Base-by-base conservation (phyloP, 495 filamentous ascomycete species). In the Cercophora newfieldiana region DNA sequence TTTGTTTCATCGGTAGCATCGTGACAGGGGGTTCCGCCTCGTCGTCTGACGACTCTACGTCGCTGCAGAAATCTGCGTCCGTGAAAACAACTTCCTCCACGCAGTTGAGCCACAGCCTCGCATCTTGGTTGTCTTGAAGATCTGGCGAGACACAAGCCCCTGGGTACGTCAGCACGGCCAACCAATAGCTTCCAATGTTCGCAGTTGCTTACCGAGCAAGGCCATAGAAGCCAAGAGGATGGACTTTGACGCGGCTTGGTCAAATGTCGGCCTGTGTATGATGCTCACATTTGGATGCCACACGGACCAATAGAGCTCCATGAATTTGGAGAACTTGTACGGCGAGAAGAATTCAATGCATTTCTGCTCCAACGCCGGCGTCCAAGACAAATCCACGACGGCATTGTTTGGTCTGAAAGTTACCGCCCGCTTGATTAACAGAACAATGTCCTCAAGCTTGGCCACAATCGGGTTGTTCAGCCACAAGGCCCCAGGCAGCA, bases 71-170 rank as follows among this genome's bases (percentile, higher is more conserved):
- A 55, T 75, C 73, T 28, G 68, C 68, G 48, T 75, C 73, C 12
- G 68, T 67, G 29, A 75, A 75, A 8, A 71, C 73, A 71, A 75
- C 74, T 59, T 75, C 73, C 22, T 75, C 73, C 26, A 75, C 73
- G 30, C 69, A 74, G 66, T 74, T 74, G 48, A 75, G 69, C 73
- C 71, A 75, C 63, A 69, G 62, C 21, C 44, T 63, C 14, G 73
- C 73, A 10, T 75, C 73, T n/a, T 67, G 66, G 66, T 64, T 70
- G 59, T 75, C 73, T 21, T 50, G 51, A 3, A 64, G 31, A 44
- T 75, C 73, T 12, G 73, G 73, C 1, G 73, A 75, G n/a, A 75
- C 69, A 25, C 71, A 74, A 10, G 73, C 73, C 2, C 73, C 73
- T 75, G 51, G 4, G 1, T 19, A 19, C 3, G 51, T 72, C 25